phyloP scores from a whole-genome alignment of 1,139 yeast genomes.

The Kodamaea sp. region DNA sequence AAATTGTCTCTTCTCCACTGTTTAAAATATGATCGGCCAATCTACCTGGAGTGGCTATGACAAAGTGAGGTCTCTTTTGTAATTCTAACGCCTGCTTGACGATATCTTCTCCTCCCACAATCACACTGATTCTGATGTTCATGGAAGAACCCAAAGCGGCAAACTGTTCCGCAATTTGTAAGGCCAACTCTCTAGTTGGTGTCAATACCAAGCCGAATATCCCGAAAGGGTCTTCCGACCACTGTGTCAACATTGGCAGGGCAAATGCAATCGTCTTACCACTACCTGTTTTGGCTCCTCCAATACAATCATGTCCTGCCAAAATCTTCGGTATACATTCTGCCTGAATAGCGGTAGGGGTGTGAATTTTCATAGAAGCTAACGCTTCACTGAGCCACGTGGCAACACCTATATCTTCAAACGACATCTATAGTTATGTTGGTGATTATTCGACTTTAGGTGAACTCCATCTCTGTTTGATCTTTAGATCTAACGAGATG shows the following conservation, averaged over 20 bases:
- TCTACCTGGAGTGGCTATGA: conserved; percentile 97
- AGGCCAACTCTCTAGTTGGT: conserved; percentile 93
- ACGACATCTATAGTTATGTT: conserved; percentile 32
- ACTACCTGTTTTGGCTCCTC: conserved; percentile 98
- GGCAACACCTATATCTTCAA: conserved; percentile 72
- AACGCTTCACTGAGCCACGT: conserved; percentile 86
- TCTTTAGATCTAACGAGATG: too few relatives aligned
- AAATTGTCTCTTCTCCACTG: conserved; percentile 86
- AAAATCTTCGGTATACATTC: conserved; percentile 89
- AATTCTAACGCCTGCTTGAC: conserved; percentile 80
- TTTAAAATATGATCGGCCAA: conserved; percentile 87
- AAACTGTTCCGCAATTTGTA: conserved; percentile 96
- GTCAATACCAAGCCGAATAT: conserved; percentile 86
- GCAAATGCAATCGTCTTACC: conserved; percentile 99
- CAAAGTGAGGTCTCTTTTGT: conserved; percentile 86
- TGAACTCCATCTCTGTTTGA: background rate
- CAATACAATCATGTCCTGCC: conserved; percentile 86
- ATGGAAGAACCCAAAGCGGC: conserved; percentile 88
- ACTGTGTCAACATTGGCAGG: conserved; percentile 88
- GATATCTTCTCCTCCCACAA: conserved; percentile 96
- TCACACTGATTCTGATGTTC: conserved; percentile 76
- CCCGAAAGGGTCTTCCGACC: conserved; percentile 96
- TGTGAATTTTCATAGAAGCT: conserved; percentile 73
- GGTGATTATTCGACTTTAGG: background rate
- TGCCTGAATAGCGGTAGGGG: conserved; percentile 84